Base-by-base conservation (phyloP, 192 early-diverging fungal species). In the Cladochytrium replicatum region DNA sequence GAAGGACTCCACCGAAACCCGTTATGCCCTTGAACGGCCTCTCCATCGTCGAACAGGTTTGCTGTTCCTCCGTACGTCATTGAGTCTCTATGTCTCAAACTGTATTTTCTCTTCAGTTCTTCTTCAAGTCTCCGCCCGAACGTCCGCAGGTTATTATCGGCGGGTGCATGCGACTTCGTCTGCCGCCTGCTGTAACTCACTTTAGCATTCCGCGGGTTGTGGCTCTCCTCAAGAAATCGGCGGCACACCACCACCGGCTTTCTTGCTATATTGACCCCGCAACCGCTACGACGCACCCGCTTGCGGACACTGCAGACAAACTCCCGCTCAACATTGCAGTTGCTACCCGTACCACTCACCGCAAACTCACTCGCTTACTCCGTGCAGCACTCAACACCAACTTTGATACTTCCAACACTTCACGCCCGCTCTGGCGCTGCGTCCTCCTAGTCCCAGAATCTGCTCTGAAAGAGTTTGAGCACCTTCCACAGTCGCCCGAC, bases 91-190 rank as follows among this genome's bases (percentile, higher is more conserved):
- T n/a, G n/a, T n/a, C n/a, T n/a, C n/a, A n/a, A n/a, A n/a, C n/a
- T n/a, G n/a, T n/a, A n/a, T n/a, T n/a, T n/a, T n/a, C n/a, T 41
- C 55, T 66, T 28, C 60, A 62, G 52, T n/a, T 37, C 13, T 37
- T 37, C 34, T 37, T 13, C 17, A 37, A 37, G 17, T 13, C 13
- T 37, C 34, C 34, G 13, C 34, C 34, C 13, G 34, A 37, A 17
- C 13, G 17, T 13, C 34, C 34, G 13, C 34, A 37, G 17, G 34
- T 37, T 17, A 37, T 37, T 37, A 13, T 37, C 13, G 34, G 34
- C 13, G 34, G 34, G 34, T 13, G 13, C 17, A 13, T 37, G 13
- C 34, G 34, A 37, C 13, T 37, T 13, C 13, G 13, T 13, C 13
- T 37, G 13, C 34, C 34, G 13, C 34, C 34, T 17, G 13, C 34